These are phyloP conservation scores for Hemisphaericaspora lyxosophila DNA, from an alignment of 1,139 yeast species.

Conservation along the genomic window DNA sequence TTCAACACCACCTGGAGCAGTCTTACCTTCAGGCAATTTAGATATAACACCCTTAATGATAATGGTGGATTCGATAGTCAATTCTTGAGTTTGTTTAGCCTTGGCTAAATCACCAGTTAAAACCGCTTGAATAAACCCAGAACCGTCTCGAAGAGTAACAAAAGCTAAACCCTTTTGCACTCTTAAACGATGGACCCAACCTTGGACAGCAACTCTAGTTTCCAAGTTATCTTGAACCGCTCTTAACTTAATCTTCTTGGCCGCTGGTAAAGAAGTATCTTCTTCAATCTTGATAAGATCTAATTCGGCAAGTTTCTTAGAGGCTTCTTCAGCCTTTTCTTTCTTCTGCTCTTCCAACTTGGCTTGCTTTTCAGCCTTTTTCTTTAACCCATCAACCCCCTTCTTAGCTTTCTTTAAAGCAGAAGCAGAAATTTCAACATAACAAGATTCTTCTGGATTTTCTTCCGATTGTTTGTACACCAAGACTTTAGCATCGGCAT, in stretches of 20 bases:
- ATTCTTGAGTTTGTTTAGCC: conserved; percentile 78
- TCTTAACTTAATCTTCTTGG: conserved; percentile 66
- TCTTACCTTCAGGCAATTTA: conserved; percentile 90
- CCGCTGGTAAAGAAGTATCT: conserved; percentile 70
- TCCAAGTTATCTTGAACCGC: conserved; percentile 52
- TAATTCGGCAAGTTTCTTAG: conserved; percentile 73
- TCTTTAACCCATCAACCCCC: conserved; percentile 88
- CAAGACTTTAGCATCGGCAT: conserved; percentile 59
- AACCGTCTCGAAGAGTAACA: conserved; percentile 90
- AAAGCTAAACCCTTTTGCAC: conserved; percentile 90
- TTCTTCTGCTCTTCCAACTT: conserved; percentile 62
- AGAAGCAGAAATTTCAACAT: conserved; percentile 81
- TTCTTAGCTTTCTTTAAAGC: conserved; percentile 96
- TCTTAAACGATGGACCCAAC: conserved; percentile 97
- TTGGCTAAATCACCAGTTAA: conserved; percentile 88
- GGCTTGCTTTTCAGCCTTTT: conserved; percentile 82
- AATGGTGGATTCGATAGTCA: conserved; percentile 87
- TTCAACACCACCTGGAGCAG: conserved; percentile 98
- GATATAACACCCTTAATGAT: conserved; percentile 75
- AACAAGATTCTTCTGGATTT: conserved; percentile 46
- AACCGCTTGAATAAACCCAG: conserved; percentile 87
- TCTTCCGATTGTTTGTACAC: conserved; percentile 68
- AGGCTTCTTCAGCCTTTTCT: conserved; percentile 63
- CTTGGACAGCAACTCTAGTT: conserved; percentile 72
- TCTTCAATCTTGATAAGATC: conserved; percentile 68